Percentiles rank a stretch among this genome's conserved stretches.
Conservation (phyloP, 2,329 filamentous ascomycete species). For the Epichloe sylvatica region DNA sequence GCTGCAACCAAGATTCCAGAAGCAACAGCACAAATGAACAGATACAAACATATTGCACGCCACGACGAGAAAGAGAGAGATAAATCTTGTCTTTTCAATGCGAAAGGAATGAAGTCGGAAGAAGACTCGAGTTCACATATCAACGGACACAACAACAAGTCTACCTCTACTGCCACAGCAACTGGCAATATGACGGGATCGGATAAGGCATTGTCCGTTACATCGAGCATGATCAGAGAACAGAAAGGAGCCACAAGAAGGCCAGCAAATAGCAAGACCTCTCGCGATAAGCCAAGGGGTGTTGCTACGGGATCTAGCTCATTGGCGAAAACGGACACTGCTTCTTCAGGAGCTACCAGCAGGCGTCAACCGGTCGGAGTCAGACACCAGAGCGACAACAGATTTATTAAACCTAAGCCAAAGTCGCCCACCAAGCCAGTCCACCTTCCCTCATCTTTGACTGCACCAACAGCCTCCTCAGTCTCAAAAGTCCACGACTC, state of each 20-base stretch:
- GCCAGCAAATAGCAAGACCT: not conserved
- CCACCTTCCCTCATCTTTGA: conserved; percentile 52
- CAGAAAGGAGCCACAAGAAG: not conserved
- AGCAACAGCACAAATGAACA: not conserved
- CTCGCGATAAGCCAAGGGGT: conserved; percentile 2
- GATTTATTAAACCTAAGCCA: conserved; percentile 43
- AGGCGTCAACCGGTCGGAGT: conserved; percentile 30
- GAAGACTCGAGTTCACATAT: not conserved
- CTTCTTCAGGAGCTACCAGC: conserved; percentile 22
- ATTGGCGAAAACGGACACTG: conserved; percentile 14
- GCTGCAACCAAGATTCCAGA: not conserved
- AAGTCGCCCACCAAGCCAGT: conserved; percentile 58
- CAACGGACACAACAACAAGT: not conserved
- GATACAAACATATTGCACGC: not conserved
- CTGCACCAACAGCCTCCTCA: conserved; percentile 55
- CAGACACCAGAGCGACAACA: conserved; percentile 23
- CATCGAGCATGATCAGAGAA: not conserved
- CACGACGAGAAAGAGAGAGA: not conserved
- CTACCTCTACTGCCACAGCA: not conserved
- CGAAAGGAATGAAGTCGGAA: not conserved
- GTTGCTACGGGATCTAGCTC: conserved; percentile 2
- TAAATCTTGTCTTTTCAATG: not conserved
- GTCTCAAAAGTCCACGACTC: conserved; percentile 39
- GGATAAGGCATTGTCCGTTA: not conserved
- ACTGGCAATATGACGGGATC: not conserved